A percentile compares a stretch with the other conserved stretches of the same genome.
phyloP scores from a whole-genome alignment of 176 grass and related monocot species.

The Aegilops sharonensis region DNA sequence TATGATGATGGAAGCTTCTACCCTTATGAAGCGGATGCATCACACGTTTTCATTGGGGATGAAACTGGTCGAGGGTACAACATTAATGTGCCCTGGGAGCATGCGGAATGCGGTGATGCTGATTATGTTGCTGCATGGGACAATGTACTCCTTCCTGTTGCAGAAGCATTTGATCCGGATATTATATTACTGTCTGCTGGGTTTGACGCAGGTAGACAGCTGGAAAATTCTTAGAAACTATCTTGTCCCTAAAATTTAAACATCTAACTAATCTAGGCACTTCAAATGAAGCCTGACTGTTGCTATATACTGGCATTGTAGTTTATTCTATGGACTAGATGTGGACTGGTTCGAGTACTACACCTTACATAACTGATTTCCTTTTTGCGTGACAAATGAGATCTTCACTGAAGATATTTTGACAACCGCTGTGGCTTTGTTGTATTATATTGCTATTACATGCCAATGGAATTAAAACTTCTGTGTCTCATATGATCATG shows the following conservation, averaged over 20 bases:
- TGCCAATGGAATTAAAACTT: conserved; percentile 23
- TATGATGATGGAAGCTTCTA: conserved; percentile 91
- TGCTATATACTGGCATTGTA: conserved; percentile 14
- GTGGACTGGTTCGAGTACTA: not conserved
- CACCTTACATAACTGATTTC: conserved; percentile 7
- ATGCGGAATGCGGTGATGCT: conserved; percentile 74
- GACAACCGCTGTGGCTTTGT: not conserved
- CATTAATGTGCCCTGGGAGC: conserved; percentile 97
- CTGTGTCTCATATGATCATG: conserved; percentile 14
- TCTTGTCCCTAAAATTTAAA: not conserved
- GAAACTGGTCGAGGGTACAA: conserved; percentile 87
- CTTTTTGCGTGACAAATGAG: conserved; percentile 9
- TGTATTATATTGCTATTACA: conserved; percentile 1
- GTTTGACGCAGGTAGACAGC: conserved; percentile 84
- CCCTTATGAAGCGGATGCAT: conserved; percentile 71
- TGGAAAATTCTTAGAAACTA: conserved; percentile 3
- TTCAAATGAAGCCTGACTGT: conserved; percentile 3
- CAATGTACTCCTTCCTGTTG: conserved; percentile 77
- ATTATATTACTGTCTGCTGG: conserved; percentile 91
- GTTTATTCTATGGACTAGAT: conserved; percentile 5
- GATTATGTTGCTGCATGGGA: conserved; percentile 94
- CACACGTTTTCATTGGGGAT: conserved; percentile 82
- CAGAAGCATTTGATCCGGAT: conserved; percentile 72
- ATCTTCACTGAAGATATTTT: not conserved
- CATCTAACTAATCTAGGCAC: conserved; percentile 20